These are phyloP conservation scores for Scheffersomyces lignicola DNA, from an alignment of 1,139 yeast species.

Conservation along the genomic window DNA sequence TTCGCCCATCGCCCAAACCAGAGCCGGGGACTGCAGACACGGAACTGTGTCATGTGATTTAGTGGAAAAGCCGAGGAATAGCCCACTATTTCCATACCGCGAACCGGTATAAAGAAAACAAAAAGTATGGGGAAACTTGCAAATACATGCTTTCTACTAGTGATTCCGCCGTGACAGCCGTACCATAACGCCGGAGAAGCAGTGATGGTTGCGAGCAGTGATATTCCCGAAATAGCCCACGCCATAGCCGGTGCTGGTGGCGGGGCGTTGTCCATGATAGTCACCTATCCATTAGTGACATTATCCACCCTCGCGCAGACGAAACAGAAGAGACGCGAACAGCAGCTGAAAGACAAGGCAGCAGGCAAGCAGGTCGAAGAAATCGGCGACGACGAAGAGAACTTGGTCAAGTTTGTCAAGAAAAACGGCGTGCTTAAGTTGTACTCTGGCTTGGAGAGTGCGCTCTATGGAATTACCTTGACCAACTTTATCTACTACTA, in stretches of 20 bases:
- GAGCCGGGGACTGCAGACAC: too few relatives aligned
- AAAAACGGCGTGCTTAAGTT: constrained; percentile 72
- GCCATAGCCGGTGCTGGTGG: constrained; percentile 94
- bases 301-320: constrained; percentile 85
- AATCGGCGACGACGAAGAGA: constrained; percentile 11
- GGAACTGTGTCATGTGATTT: too few relatives aligned
- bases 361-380: constrained; percentile 12
- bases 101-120: too few relatives aligned
- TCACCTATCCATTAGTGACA: constrained; percentile 84
- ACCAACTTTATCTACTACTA: constrained; percentile 90
- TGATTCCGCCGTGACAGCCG: too few relatives aligned
- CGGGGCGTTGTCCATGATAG: constrained; percentile 82
- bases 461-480: constrained; percentile 79
- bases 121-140: constrained; percentile 3
- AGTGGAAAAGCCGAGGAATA: too few relatives aligned
- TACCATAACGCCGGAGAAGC: too few relatives aligned
- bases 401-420: constrained; percentile 23
- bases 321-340: constrained; percentile 42
- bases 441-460: constrained; percentile 86
- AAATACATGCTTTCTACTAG: too few relatives aligned
- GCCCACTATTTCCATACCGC: too few relatives aligned
- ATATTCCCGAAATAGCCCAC: constrained; percentile 64
- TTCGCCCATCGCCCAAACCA: too few relatives aligned
- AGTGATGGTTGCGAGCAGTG: constrained; percentile 9
- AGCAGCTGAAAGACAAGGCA: constrained; percentile 18